Conservation (phyloP, 1,284 basidiomycete genomes). For the Kalmanozyma brasiliensis region DNA sequence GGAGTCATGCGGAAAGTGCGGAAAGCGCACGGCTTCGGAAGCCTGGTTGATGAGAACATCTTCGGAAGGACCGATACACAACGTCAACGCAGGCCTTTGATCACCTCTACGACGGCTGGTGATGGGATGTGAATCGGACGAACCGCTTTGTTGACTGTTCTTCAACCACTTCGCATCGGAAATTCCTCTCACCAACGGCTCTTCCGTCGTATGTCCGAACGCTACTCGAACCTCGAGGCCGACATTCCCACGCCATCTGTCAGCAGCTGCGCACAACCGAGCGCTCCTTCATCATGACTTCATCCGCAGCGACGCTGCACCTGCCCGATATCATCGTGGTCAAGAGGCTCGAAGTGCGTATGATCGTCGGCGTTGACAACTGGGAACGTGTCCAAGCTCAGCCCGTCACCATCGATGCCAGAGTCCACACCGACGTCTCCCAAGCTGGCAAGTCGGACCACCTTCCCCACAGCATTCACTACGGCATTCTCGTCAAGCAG, state of each 20-base stretch:
- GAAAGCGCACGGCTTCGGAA: too few species aligned
- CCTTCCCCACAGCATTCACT: constrained; percentile 72
- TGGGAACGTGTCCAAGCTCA: constrained; percentile 70
- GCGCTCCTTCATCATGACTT: constrained; percentile 13
- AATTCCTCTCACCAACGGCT: constrained; percentile 5
- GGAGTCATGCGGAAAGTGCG: too few species aligned
- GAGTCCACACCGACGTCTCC: constrained; percentile 73
- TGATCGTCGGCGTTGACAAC: constrained; percentile 62
- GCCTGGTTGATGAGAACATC: too few species aligned
- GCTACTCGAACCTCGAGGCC: not conserved
- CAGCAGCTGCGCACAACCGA: not conserved
- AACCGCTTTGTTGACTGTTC: not conserved
- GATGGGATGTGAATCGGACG: constrained; percentile 23
- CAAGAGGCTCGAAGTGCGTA: constrained; percentile 58
- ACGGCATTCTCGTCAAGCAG: constrained; percentile 63
- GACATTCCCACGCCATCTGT: not conserved
- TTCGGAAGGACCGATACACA: not conserved
- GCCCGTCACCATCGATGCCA: constrained; percentile 74
- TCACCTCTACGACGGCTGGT: not conserved
- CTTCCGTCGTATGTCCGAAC: constrained; percentile 4
- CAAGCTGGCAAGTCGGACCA: constrained; percentile 74
- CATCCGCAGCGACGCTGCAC: constrained; percentile 10
- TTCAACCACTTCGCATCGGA: constrained; percentile 1
- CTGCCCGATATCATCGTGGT: constrained; percentile 61
- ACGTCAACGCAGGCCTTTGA: not conserved